A percentile compares a stretch with the other conserved stretches of the same genome.
Conservation (phyloP, 2,329 filamentous ascomycete species). For the Alternaria panax region DNA sequence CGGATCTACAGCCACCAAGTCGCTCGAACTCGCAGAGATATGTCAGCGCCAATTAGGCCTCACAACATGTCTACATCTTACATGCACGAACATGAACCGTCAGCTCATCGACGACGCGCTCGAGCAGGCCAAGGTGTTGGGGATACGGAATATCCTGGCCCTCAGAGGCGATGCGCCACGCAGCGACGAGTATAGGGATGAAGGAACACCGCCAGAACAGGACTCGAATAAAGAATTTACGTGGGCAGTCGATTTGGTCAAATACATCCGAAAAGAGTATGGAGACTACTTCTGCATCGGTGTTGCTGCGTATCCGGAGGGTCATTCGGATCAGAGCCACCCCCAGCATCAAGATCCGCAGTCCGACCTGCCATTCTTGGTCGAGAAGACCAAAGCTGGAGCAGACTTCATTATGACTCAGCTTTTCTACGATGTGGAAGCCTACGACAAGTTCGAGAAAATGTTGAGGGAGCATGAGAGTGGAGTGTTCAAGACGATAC, state of each 20-base stretch:
- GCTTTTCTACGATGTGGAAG: constrained; percentile 89
- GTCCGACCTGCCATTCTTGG: constrained; percentile 81
- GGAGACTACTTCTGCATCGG: constrained; percentile 97
- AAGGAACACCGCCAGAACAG: constrained; percentile 66
- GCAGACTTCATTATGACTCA: constrained; percentile 99
- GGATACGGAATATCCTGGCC: constrained; percentile 92
- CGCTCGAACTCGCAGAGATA: constrained; percentile 91
- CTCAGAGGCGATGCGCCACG: constrained; percentile 90
- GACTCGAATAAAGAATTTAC: constrained; percentile 78
- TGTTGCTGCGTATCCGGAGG: constrained; percentile 93
- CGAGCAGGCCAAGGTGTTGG: constrained; percentile 87
- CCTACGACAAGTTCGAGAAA: constrained; percentile 81
- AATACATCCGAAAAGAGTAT: constrained; percentile 83
- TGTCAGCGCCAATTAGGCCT: constrained; percentile 91
- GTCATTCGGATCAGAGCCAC: constrained; percentile 89
- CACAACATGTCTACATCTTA: constrained; percentile 94
- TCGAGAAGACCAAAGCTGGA: constrained; percentile 89
- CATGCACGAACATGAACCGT: constrained; percentile 96
- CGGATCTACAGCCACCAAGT: constrained; percentile 88
- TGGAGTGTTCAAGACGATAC: constrained; percentile 82
- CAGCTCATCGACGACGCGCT: constrained; percentile 85
- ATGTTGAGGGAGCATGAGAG: constrained; percentile 80
- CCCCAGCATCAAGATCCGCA: constrained; percentile 74
- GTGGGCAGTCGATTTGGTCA: constrained; percentile 88
- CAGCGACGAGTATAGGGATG: constrained; percentile 82